These are phyloP conservation scores for Entelexis paramagnoliae DNA, from an alignment of 1,139 yeast genomes.

Conservation along the genomic window DNA sequence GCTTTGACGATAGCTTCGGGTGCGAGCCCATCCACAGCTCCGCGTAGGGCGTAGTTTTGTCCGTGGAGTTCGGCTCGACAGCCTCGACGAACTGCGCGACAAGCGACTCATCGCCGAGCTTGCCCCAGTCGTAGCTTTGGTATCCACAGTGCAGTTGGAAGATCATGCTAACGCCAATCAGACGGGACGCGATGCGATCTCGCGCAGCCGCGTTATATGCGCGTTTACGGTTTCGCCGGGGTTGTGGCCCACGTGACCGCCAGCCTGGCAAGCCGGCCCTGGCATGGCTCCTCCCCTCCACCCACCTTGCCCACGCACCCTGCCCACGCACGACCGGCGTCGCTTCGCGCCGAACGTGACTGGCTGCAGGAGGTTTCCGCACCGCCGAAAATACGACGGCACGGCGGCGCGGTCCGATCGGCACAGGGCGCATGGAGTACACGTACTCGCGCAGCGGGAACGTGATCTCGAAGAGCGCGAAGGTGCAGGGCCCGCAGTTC, in stretches of 20 bases:
- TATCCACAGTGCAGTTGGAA: conserved; percentile 33
- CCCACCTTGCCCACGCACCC: no score
- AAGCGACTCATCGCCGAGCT: conserved; percentile 69
- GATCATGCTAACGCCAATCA: conserved; percentile 25
- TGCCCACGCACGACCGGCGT: no score
- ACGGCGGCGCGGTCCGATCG: neutral
- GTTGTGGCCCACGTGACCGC: no score
- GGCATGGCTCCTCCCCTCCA: no score
- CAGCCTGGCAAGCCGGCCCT: no score
- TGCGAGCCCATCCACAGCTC: conserved; percentile 98
- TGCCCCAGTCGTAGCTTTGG: conserved; percentile 44
- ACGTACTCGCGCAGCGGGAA: conserved; percentile 17
- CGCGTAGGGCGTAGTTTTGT: conserved; percentile 50
- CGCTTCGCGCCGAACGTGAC: neutral
- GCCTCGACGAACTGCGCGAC: conserved; percentile 78
- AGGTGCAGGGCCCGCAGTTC: conserved; percentile 37
- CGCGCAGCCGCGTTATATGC: no score
- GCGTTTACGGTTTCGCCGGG: no score
- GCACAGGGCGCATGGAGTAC: conserved; percentile 12
- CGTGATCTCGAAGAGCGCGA: conserved; percentile 29
- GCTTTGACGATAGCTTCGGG: conserved; percentile 76
- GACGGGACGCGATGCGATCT: no score
- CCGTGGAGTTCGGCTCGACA: conserved; percentile 55
- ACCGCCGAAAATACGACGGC: neutral
- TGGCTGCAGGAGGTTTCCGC: neutral